Evolutionary conservation across 2,329 filamentous ascomycete genomes (phyloP), one percentile per base, ranked within the genome.

Genomic region (Pyricularia sp.): DNA sequence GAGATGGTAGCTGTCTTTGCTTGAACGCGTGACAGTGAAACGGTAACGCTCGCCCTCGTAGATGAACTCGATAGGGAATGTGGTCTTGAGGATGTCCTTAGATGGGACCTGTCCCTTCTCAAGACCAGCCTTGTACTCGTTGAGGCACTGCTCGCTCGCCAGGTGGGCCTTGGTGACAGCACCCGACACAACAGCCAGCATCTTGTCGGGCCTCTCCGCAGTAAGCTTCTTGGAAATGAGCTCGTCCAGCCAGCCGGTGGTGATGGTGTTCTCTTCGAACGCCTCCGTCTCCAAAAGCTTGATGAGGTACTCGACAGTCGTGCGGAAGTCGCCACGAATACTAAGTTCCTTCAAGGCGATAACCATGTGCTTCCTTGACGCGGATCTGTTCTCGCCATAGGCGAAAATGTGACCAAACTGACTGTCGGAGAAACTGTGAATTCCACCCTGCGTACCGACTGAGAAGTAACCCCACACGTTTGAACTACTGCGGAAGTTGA

Each of bases 381-480:
- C 94, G 67, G 93, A 91, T 79, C 95, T 90, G 84, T 96, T 99
- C 85, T 99, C 95, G 71, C 95, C 95, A 75, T 98, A 99, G 68
- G 95, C 96, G 80, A 99, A 99, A 74, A 99, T 99, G 82, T 99
- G 95, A 81, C 95, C 95, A 75, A 99, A 99, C 78, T 99, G 95
- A 77, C 92, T 96, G 83, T 99, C 95, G 9, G 95, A 98, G 86
- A 97, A 99, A 81, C 93, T 97, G 88, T 99, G 95, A 73, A 99
- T 99, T 81, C 94, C 94, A 83, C 94, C 94, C 69, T 93, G 90
- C 11, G 94, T 95, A 83, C 94, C 92, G 79, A 99, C 95, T 68
- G 95, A 99, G 88, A 99, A 99, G 82, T 99, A 99, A 86, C 95
- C 95, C 95, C 95, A 99, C 69, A 98, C 95, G 74, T 99, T 99